Percentiles rank a stretch among this genome's conserved stretches.
These are phyloP conservation scores for Hirsutella minnesotensis DNA, from an alignment of 2,329 filamentous ascomycete species.

Conservation along the genomic window DNA sequence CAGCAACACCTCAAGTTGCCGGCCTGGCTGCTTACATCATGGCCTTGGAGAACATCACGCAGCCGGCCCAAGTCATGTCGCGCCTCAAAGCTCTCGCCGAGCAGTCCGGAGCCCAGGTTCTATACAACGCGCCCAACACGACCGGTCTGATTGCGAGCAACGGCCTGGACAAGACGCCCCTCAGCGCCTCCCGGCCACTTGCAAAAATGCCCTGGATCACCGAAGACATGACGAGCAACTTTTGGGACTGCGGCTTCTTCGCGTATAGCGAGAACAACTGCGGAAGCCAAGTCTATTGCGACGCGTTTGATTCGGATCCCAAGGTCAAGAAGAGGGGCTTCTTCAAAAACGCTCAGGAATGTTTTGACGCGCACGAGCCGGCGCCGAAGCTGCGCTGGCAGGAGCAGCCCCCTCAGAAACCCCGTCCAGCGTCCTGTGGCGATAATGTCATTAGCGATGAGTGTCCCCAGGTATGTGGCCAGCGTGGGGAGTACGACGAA, in stretches of 20 bases:
- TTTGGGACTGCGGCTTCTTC: no score
- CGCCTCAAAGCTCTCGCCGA: slow-evolving; percentile 18
- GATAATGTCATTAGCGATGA: no score
- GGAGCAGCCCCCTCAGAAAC: not conserved
- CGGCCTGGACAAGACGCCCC: not conserved
- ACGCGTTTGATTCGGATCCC: not conserved
- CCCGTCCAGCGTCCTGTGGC: no score
- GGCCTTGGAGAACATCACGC: slow-evolving; percentile 23
- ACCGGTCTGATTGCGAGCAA: not conserved
- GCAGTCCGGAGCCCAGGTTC: not conserved
- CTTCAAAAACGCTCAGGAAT: not conserved
- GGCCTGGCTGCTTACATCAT: slow-evolving; percentile 45
- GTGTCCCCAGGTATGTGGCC: no score
- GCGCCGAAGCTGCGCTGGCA: not conserved
- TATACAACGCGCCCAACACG: not conserved
- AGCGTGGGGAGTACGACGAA: no score
- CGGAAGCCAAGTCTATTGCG: not conserved
- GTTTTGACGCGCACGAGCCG: not conserved
- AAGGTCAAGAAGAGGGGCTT: not conserved
- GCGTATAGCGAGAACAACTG: not conserved
- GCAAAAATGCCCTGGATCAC: not conserved
- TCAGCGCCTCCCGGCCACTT: not conserved
- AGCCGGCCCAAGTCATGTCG: slow-evolving; percentile 28
- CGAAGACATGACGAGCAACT: no score
- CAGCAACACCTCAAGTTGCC: slow-evolving; percentile 49